Base-by-base conservation (phyloP, 2,329 filamentous ascomycete genomes). In the Purpureocillium lavendulum region DNA sequence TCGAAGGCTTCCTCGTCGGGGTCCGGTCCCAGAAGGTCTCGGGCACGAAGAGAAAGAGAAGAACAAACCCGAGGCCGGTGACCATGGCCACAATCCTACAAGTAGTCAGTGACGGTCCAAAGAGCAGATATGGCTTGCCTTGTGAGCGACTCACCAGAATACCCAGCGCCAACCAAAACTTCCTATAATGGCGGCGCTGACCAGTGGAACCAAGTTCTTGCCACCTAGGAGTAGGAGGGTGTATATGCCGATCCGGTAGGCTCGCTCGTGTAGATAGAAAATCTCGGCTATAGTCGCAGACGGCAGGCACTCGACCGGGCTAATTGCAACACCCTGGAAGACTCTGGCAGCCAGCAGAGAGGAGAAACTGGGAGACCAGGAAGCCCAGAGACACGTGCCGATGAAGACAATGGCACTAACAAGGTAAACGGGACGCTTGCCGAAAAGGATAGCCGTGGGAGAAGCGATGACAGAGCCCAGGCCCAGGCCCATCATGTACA, bases 231-330 rank as follows among this genome's bases (percentile, higher is more conserved):
- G 71, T 6, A 97, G 68, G 15, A 97, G 64, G 0, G 89, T 96
- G 56, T 97, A 97, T 17, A 97, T 88, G 9, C 92, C 92, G 33
- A 97, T 79, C 4, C 90, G 82, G 57, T 89, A 97, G 0, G 90
- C 90, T 44, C 90, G 75, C 63, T 97, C 90, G 53, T 97, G 90
- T 15, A 97, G 69, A 55, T 95, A 96, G 67, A 89, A 97, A 44
- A 97, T 96, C 60, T 97, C 90, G 4, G 89, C 88, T 52, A 97
- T 90, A 0, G 88, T 95, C 13, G 90, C 89, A 4, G 87, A 94
- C 0, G 90, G 90, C 24, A 97, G 71, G 54, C 88, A 94, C 59
- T 97, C 90, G 8, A 95, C 87, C 0, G 88, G 87, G 48, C 86
- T 92, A 36, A 96, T 82, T 1, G 88, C 83, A 9, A 96, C 70